Evolutionary conservation across 352 stramenopile species (phyloP), one percentile per base, ranked within the genome.

Genomic region (Elongisporangium anandrum): DNA sequence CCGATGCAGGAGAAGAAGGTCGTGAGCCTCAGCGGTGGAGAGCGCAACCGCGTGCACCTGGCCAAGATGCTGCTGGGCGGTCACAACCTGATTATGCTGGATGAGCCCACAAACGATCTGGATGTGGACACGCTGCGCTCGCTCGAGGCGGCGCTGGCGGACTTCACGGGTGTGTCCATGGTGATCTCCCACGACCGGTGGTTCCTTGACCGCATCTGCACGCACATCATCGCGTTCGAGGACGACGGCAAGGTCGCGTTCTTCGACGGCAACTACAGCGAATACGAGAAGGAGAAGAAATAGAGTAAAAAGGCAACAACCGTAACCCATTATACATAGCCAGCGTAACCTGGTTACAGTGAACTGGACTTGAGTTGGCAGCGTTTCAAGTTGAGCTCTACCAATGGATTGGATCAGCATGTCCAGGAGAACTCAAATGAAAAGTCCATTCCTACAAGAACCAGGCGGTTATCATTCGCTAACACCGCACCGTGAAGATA

Each of bases 161-260:
- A 91, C 10, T 98, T 97, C 57, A 78, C 85, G 53, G 93, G 97
- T 60, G 98, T 97, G 19, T 87, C 94, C 15, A 87, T 98, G 65
- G 85, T 98, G 3, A 97, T 99, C 51, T 98, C 88, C 50, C 96
- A 99, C 75, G 96, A 99, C 72, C 86, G 96, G 38, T 94, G 85
- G 62, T 99, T 99, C 72, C 73, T 99, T 24, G 98, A 99, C 68
- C 87, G 87, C 55, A 93, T 94, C 63, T 92, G 84, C 61, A 92
- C 85, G 52, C 87, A 95, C 69, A 94, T 94, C 63, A 76, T 95
- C 51, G 71, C 87, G 56, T 95, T 93, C 53, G 87, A 95, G 55
- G 84, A 72, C 61, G 57, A 87, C 26, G 84, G 84, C 54, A 65
- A 71, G 15, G 86, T 92, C 23, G 62, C 69, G 47, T 95, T 93